Conservation (phyloP, 1,284 basidiomycete genomes). For the Schizophyllum commune region DNA sequence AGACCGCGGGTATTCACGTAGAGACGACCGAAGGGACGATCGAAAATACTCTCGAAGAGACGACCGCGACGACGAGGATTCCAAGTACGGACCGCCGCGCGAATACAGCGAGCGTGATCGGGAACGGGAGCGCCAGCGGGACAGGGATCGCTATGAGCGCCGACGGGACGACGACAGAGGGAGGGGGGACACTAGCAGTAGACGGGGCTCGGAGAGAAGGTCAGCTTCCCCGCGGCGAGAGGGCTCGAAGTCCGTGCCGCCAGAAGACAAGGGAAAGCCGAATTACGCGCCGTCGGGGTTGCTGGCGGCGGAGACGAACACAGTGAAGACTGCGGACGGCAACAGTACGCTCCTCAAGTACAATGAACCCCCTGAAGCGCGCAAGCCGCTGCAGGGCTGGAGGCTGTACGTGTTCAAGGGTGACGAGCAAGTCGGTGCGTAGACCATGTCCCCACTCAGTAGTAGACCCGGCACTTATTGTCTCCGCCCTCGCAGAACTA, state of each 20-base stretch:
- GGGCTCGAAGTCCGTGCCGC: slow-evolving; percentile 25
- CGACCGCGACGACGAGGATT: no score
- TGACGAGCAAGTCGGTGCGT: slow-evolving; percentile 83
- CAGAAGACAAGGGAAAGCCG: slow-evolving; percentile 64
- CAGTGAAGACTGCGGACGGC: slow-evolving; percentile 64
- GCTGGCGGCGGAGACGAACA: slow-evolving; percentile 93
- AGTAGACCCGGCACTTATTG: slow-evolving; percentile 7
- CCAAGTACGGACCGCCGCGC: not conserved
- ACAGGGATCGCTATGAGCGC: slow-evolving; percentile 17
- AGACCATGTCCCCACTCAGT: not conserved
- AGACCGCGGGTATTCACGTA: not conserved
- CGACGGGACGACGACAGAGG: slow-evolving; percentile 16
- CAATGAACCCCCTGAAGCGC: slow-evolving; percentile 96
- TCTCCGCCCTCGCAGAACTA: slow-evolving; percentile 47
- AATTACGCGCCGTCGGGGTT: slow-evolving; percentile 87
- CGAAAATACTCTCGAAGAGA: not conserved
- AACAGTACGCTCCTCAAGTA: slow-evolving; percentile 92
- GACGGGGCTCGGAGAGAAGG: slow-evolving; percentile 32
- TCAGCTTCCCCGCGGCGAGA: slow-evolving; percentile 48
- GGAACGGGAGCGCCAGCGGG: slow-evolving; percentile 12
- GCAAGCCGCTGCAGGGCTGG: slow-evolving; percentile 88
- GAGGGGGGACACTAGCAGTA: slow-evolving; percentile 18
- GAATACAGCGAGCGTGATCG: slow-evolving; percentile 14
- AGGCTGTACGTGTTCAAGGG: slow-evolving; percentile 97
- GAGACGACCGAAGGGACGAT: not conserved